Conservation (phyloP, 768 basidiomycete genomes). For the Rickenella mellea region DNA sequence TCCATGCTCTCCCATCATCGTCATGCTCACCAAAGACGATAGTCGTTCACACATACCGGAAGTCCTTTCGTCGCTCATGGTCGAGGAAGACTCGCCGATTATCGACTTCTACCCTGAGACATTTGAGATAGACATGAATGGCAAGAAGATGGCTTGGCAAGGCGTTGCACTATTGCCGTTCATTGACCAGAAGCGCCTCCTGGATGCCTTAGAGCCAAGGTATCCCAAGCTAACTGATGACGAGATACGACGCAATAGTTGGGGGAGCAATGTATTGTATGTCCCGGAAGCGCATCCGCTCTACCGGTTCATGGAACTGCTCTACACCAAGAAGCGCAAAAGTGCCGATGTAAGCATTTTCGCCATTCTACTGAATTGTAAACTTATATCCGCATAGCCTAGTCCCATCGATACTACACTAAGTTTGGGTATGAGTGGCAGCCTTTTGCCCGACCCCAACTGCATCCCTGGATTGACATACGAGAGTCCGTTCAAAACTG, state of each 20-base stretch:
- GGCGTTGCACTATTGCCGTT: conserved; percentile 95
- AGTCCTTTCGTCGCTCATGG: conserved; percentile 84
- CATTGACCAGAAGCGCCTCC: conserved; percentile 76
- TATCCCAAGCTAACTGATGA: conserved; percentile 66
- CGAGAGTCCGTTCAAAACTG: conserved; percentile 54
- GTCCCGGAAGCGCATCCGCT: conserved; percentile 77
- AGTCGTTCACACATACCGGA: conserved; percentile 86
- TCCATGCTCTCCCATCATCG: background rate
- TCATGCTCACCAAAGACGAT: conserved; percentile 3
- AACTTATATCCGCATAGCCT: too few relatives aligned
- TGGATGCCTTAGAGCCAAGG: conserved; percentile 70
- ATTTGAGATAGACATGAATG: conserved; percentile 99
- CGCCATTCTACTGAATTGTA: conserved; percentile 4
- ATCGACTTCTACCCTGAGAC: conserved; percentile 89
- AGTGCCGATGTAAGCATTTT: conserved; percentile 52
- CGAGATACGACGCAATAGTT: conserved; percentile 74
- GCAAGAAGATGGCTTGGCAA: conserved; percentile 99
- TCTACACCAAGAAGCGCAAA: conserved; percentile 90
- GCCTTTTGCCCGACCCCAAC: conserved; percentile 72
- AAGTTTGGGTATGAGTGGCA: conserved; percentile 75
- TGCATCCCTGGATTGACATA: conserved; percentile 91
- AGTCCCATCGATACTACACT: conserved; percentile 56
- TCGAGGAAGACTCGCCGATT: conserved; percentile 78
- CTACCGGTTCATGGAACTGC: conserved; percentile 77
- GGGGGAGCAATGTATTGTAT: conserved; percentile 79